phyloP scores from a whole-genome alignment of 768 basidiomycete genomes.

The Clavaria fumosa region DNA sequence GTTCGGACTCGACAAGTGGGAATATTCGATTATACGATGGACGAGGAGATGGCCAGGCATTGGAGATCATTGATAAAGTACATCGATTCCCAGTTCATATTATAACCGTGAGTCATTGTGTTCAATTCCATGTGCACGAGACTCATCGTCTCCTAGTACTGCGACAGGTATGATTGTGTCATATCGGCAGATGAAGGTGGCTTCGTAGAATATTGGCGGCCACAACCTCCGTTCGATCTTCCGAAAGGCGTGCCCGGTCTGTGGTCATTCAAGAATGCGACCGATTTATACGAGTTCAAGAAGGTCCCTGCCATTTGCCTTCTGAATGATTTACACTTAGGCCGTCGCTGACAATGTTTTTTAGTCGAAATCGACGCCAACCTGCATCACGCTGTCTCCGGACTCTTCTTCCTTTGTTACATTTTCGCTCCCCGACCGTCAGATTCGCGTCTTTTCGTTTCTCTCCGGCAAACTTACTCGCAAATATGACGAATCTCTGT shows the following conservation, averaged over 20 bases:
- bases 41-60: conserved; percentile 64
- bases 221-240: conserved; percentile 71
- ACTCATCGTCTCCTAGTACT: conserved; percentile 43
- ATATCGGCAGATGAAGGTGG: conserved; percentile 91
- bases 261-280: conserved; percentile 85
- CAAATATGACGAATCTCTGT: conserved; percentile 88
- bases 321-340: neutral
- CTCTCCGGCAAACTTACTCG: conserved; percentile 77
- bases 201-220: conserved; percentile 95
- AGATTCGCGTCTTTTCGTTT: conserved; percentile 89
- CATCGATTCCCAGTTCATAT: conserved; percentile 85
- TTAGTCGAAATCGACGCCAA: conserved; percentile 83
- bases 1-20: conserved; percentile 65
- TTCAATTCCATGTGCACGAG: conserved; percentile 4
- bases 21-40: conserved; percentile 84
- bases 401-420: conserved; percentile 82
- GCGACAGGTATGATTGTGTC: conserved; percentile 78
- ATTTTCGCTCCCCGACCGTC: conserved; percentile 85
- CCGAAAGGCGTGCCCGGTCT: conserved; percentile 65
- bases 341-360: neutral
- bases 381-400: conserved; percentile 84
- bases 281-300: conserved; percentile 95
- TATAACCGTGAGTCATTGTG: conserved; percentile 51
- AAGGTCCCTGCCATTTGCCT: conserved; percentile 40
- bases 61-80: conserved; percentile 61